Evolutionary conservation across 2,329 filamentous ascomycete species (phyloP).

Genomic region (Microcyclospora pomicola): DNA sequence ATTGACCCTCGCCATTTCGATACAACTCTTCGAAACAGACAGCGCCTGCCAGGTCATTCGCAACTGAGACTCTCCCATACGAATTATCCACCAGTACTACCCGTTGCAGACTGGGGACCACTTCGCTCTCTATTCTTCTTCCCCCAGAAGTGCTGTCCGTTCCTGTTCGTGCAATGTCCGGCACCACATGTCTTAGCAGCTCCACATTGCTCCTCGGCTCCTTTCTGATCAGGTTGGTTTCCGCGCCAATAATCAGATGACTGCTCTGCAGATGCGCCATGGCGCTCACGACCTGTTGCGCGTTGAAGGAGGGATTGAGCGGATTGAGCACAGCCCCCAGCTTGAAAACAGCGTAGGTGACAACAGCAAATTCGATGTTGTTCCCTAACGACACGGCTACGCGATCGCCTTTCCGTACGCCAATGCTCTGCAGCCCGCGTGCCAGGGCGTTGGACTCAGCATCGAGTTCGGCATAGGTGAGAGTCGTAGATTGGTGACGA

Average conservation of each 20-base stretch:
- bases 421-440: slow-evolving; percentile 50
- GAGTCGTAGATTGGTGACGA: slow-evolving; percentile 45
- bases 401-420: slow-evolving; percentile 67
- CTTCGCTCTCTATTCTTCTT: slow-evolving; percentile 36
- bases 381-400: slow-evolving; percentile 83
- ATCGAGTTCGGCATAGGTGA: slow-evolving; percentile 68
- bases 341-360: slow-evolving; percentile 86
- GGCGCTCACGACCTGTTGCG: slow-evolving; percentile 61
- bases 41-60: slow-evolving; percentile 27
- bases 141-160: slow-evolving; percentile 7
- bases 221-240: slow-evolving; percentile 66
- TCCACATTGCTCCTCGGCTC: slow-evolving; percentile 45
- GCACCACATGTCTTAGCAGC: slow-evolving; percentile 36
- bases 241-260: slow-evolving; percentile 70
- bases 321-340: slow-evolving; percentile 88
- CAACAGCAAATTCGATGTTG: slow-evolving; percentile 64
- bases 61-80: slow-evolving; percentile 34
- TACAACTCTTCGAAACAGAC: slow-evolving; percentile 33
- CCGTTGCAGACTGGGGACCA: slow-evolving; percentile 54
- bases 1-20: slow-evolving; percentile 21
- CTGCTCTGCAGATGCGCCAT: slow-evolving; percentile 59
- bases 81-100: slow-evolving; percentile 75
- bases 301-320: slow-evolving; percentile 80
- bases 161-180: background rate
- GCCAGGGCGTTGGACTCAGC: slow-evolving; percentile 62